A percentile compares a stretch with the other conserved stretches of the same genome.
These are phyloP conservation scores for Phlebopus sp. DNA, from an alignment of 1,284 basidiomycete species.

Conservation along the genomic window DNA sequence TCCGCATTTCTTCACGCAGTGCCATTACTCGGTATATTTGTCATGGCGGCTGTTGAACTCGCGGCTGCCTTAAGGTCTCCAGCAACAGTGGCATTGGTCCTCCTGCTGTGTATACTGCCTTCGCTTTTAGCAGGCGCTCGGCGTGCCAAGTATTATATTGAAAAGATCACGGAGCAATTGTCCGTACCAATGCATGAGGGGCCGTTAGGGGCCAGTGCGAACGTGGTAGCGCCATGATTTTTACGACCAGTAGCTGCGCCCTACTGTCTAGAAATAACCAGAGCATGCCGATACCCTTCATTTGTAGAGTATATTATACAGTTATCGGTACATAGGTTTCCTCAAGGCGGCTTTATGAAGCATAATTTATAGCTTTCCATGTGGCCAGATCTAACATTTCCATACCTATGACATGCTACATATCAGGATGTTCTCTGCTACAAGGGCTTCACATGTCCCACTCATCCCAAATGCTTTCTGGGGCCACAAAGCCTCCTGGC, in stretches of 20 bases:
- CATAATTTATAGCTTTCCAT: conserved; percentile 18
- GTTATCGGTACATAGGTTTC: conserved; percentile 4
- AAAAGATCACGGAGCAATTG: conserved; percentile 3
- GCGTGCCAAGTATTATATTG: conserved; percentile 6
- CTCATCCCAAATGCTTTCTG: conserved; percentile 58
- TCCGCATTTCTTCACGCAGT: conserved; percentile 24
- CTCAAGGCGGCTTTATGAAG: conserved; percentile 7
- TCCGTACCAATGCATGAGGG: conserved; percentile 9
- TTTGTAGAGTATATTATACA: conserved; percentile 6
- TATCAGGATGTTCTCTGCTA: background rate
- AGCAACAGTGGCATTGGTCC: conserved; percentile 12
- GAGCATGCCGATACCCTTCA: background rate
- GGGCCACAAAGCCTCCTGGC: conserved; percentile 25
- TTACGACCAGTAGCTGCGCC: too few species aligned
- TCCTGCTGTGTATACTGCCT: conserved; percentile 24
- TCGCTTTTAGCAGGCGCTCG: conserved; percentile 12
- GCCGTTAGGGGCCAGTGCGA: background rate
- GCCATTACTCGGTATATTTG: conserved; percentile 27
- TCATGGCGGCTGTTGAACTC: conserved; percentile 20
- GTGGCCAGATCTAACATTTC: background rate
- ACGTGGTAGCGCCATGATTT: background rate
- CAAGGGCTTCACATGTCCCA: conserved; percentile 56
- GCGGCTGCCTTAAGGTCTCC: conserved; percentile 20
- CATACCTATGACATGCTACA: background rate
- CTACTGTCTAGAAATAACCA: too few species aligned